Evolutionary conservation across 192 early-diverging fungal genomes (phyloP).

Genomic region (Chytriomyces hyalinus): DNA sequence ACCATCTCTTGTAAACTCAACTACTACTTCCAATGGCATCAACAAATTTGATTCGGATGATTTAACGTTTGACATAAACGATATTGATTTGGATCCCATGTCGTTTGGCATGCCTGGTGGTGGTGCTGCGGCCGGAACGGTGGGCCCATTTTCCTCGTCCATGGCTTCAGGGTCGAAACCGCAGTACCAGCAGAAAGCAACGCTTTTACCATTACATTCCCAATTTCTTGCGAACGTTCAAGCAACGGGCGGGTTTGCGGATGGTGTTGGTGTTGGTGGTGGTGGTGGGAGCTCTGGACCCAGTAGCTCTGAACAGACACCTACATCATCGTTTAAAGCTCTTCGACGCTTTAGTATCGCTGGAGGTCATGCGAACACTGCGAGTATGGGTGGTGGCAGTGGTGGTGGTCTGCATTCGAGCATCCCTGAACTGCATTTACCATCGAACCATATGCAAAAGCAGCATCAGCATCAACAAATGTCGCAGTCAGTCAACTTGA

Average conservation of each 20-base stretch:
- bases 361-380: no score
- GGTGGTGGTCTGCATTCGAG: neutral
- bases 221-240: no score
- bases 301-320: slow-evolving; percentile 18
- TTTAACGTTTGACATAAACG: slow-evolving; percentile 10
- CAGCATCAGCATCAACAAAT: no score
- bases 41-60: slow-evolving; percentile 18
- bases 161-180: no score
- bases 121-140: neutral
- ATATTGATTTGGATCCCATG: slow-evolving; percentile 9
- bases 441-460: neutral
- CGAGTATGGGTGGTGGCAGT: neutral
- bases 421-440: neutral
- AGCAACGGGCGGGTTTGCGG: neutral
- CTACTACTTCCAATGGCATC: neutral
- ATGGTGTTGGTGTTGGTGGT: neutral
- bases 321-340: slow-evolving; percentile 15
- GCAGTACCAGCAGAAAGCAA: neutral
- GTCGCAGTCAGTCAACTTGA: neutral
- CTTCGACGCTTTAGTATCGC: neutral
- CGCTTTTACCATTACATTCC: neutral
- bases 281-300: neutral
- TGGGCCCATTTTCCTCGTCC: no score
- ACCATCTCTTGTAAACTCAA: neutral
- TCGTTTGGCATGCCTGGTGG: neutral